Evolutionary conservation across 352 stramenopile species (phyloP).

Genomic region (Globisporangium alternatum): DNA sequence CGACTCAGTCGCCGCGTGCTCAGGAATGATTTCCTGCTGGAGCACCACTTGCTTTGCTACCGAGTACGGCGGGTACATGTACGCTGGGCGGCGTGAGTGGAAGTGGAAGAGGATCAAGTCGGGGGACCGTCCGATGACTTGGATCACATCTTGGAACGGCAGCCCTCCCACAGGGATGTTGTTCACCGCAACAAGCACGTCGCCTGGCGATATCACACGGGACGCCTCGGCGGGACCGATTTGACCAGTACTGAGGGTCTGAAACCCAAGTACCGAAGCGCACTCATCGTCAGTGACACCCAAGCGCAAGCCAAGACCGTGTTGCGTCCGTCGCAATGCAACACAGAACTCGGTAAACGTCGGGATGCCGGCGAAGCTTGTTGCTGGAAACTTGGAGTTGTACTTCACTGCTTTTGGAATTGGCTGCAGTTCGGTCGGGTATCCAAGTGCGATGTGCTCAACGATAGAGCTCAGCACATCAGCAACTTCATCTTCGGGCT

Average conservation of each 20-base stretch:
- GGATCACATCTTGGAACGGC: slow-evolving; percentile 76
- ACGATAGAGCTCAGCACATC: slow-evolving; percentile 76
- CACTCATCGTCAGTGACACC: slow-evolving; percentile 60
- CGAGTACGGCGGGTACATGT: slow-evolving; percentile 67
- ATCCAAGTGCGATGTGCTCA: slow-evolving; percentile 81
- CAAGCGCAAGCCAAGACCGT: slow-evolving; percentile 83
- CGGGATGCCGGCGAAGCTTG: slow-evolving; percentile 37
- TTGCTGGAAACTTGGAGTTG: slow-evolving; percentile 54
- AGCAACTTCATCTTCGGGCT: slow-evolving; percentile 62
- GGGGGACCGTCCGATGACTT: slow-evolving; percentile 59
- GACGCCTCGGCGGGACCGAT: slow-evolving; percentile 75
- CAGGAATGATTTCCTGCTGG: slow-evolving; percentile 25
- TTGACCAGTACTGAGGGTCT: slow-evolving; percentile 64
- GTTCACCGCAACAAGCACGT: slow-evolving; percentile 82
- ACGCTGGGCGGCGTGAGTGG: slow-evolving; percentile 61
- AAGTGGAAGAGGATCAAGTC: slow-evolving; percentile 81
- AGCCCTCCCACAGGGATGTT: slow-evolving; percentile 49
- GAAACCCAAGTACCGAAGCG: slow-evolving; percentile 79
- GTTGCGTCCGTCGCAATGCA: slow-evolving; percentile 49
- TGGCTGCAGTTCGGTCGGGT: slow-evolving; percentile 45
- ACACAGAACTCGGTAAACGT: slow-evolving; percentile 81
- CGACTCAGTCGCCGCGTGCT: slow-evolving; percentile 43
- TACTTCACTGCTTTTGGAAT: slow-evolving; percentile 39
- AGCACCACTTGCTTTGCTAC: slow-evolving; percentile 58
- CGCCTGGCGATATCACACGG: slow-evolving; percentile 63